Base-by-base conservation (phyloP, 257 asterid genomes). In the Capsicum pubescens region DNA sequence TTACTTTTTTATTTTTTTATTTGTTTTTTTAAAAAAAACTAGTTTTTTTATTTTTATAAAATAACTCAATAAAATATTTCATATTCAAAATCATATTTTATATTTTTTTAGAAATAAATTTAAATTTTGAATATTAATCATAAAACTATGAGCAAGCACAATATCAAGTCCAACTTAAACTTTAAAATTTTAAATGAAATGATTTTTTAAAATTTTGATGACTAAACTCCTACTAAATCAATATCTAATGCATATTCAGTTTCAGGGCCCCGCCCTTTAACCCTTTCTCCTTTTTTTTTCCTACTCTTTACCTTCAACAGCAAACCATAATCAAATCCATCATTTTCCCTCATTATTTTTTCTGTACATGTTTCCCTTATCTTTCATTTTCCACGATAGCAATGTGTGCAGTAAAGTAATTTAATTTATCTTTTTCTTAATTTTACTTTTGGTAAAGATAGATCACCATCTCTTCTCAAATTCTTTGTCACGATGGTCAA, bases 311-410 rank as follows among this genome's bases (percentile, higher is more conserved):
- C 54, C 52, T 68, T 39, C 26, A 39, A 36, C 54, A 15, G 26
- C 26, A 36, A 68, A 68, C 52, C 77, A 17, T 68, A 68, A 68
- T 39, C 15, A 39, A 68, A 68, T 14, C 77, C 77, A 68, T 68
- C 77, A 21, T 19, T 68, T 68, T 68, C 76, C 52, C 54, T 68
- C 77, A 15, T 39, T 68, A 68, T 68, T 68, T 66, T 66, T 36
- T 68, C 77, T 68, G 77, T 68, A 39, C 26, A 9, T 68, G 54
- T 39, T 68, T 8, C 54, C 76, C 54, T 35, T 35, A 67, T 36
- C 19, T 36, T 21, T 68, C 50, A 68, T 68, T 68, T 68, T 68
- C 52, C 14, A 39, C 16, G 54, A 68, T 39, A 36, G 77, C 52
- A 68, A 68, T 39, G 77, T 39, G 26, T 17, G 35, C n/a, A 59